Evolutionary conservation across 352 stramenopile species (phyloP).

Genomic region (Phytopythium mirpurense): DNA sequence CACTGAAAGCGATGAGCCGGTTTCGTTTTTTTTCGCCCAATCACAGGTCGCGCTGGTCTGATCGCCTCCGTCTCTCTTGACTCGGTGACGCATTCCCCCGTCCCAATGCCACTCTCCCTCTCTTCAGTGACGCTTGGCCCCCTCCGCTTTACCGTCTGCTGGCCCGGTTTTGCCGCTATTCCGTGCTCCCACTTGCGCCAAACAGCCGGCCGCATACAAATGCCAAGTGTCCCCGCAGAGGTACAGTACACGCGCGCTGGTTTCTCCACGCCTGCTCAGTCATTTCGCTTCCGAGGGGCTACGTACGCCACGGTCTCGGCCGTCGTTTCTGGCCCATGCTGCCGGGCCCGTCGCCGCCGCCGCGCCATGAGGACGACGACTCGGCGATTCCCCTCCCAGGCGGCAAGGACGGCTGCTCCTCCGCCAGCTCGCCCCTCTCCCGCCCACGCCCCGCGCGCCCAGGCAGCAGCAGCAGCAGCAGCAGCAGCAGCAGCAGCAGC

Average conservation of each 20-base stretch:
- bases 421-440: no score
- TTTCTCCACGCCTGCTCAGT: no score
- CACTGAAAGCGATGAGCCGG: not conserved
- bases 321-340: constrained; percentile 1
- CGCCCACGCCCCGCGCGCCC: not conserved
- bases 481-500: not conserved
- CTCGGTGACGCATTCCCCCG: not conserved
- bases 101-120: not conserved
- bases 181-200: no score
- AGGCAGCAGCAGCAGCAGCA: not conserved
- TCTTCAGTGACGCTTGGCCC: not conserved
- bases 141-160: no score
- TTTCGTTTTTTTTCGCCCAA: constrained; percentile 1
- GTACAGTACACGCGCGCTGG: no score
- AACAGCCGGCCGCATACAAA: no score
- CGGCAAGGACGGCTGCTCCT: not conserved
- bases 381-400: not conserved
- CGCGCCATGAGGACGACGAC: not conserved
- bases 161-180: no score
- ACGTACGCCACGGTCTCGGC: no score
- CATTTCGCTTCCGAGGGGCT: not conserved
- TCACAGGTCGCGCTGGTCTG: not conserved
- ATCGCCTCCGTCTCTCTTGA: constrained; percentile 6
- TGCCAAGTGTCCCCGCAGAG: no score
- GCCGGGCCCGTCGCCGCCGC: not conserved